Evolutionary conservation across 306 rosid genomes (phyloP), one percentile per base, ranked within the genome.

Genomic region (Cucurbita maxima): DNA sequence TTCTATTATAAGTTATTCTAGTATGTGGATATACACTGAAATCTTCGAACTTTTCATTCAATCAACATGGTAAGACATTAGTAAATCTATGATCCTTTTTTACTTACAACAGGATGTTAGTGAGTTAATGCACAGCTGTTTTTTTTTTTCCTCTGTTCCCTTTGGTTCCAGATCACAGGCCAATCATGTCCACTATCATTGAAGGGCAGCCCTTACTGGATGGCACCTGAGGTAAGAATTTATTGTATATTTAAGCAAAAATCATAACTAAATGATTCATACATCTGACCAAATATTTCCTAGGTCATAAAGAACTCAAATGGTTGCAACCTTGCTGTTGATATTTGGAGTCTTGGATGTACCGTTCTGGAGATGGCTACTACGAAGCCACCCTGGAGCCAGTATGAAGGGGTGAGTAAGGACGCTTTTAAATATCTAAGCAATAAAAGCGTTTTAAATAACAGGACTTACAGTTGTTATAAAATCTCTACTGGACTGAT

Each of bases 301-400:
- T 80, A 95, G 99, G 96, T 91, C 75, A 88, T 95, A 84, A 91
- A 80, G 80, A 95, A 91, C 77, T 81, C 89, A 55, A 88, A 77
- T 70, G 97, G 97, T 58, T 80, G 85, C 82, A 91, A 84, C 90
- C 97, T 91, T 82, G 89, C 96, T 44, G 97, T 95, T 89, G 99
- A 95, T 86, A 84, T 95, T 75, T 95, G 99, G 99, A 95, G 99
- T 84, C 97, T 95, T 78, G 99, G 99, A 68, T 95, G 99, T 87
- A 95, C 99, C 18, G 99, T 95, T 78, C 85, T 95, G 86, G 99
- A 95, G 82, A 95, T 95, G 99, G 97, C 96, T 74, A 95, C 99
- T 22, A 89, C 97, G 69, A 91, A 91, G 78, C 99, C 99, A 70
- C 99, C 99, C 68, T 95, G 99, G 99, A 85, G 88, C 84, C 99